Evolutionary conservation across 1,284 basidiomycete genomes (phyloP).

Genomic region (Ustilago sp.): DNA sequence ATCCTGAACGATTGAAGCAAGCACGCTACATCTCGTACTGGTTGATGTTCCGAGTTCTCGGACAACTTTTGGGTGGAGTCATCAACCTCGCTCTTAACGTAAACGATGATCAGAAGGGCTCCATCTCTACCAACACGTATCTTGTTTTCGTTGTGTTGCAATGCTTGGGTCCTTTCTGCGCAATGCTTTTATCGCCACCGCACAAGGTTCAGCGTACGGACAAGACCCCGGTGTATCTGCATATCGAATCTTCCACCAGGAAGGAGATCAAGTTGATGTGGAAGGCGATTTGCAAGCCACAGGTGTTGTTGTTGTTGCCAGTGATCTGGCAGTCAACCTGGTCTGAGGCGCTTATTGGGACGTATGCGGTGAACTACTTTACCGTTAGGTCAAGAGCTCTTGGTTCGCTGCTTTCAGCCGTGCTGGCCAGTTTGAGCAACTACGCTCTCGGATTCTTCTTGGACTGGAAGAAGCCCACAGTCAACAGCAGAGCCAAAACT

Average conservation of each 20-base stretch:
- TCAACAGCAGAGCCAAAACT: conserved; percentile 60
- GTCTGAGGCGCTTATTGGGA: conserved; percentile 62
- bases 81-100: conserved; percentile 70
- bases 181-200: conserved; percentile 66
- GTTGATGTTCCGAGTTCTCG: conserved; percentile 66
- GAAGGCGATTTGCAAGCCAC: conserved; percentile 40
- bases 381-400: conserved; percentile 65
- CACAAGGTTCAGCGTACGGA: conserved; percentile 69
- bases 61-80: conserved; percentile 67
- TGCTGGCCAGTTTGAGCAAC: conserved; percentile 64
- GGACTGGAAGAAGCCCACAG: conserved; percentile 57
- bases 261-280: conserved; percentile 63
- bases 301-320: conserved; percentile 62
- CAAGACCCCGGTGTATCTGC: conserved; percentile 65
- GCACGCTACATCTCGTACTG: conserved; percentile 69
- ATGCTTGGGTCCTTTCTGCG: conserved; percentile 65
- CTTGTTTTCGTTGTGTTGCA: conserved; percentile 71
- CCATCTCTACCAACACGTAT: conserved; percentile 68
- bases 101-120: conserved; percentile 58
- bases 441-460: conserved; percentile 68
- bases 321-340: conserved; percentile 62
- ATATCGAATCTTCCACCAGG: conserved; percentile 53
- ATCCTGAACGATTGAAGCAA: conserved; percentile 66
- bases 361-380: conserved; percentile 65
- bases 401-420: conserved; percentile 68